These are phyloP conservation scores for Ophiocordyceps camponoti-saundersi DNA, from an alignment of 2,329 filamentous ascomycete species.

Conservation along the genomic window DNA sequence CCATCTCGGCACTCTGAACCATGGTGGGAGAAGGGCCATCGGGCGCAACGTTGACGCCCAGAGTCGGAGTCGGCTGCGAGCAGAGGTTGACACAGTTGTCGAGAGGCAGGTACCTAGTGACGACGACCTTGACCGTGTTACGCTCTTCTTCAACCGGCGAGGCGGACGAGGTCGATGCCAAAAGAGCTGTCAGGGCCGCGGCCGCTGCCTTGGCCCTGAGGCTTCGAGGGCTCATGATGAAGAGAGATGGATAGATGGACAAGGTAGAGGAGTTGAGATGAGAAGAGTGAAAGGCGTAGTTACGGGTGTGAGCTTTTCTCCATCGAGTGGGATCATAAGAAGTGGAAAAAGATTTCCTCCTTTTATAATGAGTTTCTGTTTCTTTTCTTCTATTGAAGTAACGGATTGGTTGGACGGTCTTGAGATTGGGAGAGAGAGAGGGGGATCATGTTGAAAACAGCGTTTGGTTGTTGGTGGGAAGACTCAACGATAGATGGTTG, in stretches of 20 bases:
- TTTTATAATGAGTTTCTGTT: too few relatives aligned
- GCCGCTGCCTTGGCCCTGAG: slow-evolving; percentile 1
- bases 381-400: too few relatives aligned
- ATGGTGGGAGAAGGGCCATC: too few relatives aligned
- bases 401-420: too few relatives aligned
- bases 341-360: too few relatives aligned
- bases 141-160: background rate
- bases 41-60: background rate
- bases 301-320: too few relatives aligned
- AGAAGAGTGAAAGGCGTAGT: background rate
- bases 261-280: background rate
- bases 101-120: slow-evolving; percentile 5
- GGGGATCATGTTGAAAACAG: too few relatives aligned
- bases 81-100: slow-evolving; percentile 5
- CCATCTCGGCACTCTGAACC: too few relatives aligned
- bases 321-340: too few relatives aligned
- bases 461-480: too few relatives aligned
- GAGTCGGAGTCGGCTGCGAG: background rate
- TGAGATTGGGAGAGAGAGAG: too few relatives aligned
- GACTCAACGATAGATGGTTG: too few relatives aligned
- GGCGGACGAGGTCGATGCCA: background rate
- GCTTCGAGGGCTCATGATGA: background rate
- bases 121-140: slow-evolving; percentile 5
- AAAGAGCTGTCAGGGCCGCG: slow-evolving; percentile 1
- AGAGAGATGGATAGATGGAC: background rate